These are phyloP conservation scores for Xylaria sp. DNA, from an alignment of 2,329 filamentous ascomycete species.

Conservation along the genomic window DNA sequence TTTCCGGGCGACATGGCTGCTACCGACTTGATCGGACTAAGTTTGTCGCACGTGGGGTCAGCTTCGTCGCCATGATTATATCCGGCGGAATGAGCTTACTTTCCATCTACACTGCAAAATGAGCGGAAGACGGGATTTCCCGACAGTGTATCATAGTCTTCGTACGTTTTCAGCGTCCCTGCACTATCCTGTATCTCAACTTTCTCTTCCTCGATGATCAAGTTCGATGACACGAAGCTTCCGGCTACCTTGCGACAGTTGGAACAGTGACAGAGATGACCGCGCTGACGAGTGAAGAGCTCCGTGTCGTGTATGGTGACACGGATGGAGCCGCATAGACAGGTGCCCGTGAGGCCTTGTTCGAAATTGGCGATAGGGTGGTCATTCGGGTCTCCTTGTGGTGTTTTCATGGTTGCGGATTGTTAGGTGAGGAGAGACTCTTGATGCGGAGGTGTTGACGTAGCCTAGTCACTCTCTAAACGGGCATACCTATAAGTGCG, in stretches of 20 bases:
- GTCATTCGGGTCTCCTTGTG: slow-evolving; percentile 33
- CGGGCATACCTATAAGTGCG: slow-evolving; percentile 15
- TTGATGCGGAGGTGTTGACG: background rate
- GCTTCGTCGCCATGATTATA: background rate
- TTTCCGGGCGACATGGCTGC: slow-evolving; percentile 11
- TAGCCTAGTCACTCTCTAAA: background rate
- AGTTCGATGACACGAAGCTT: slow-evolving; percentile 24
- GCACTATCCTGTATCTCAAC: slow-evolving; percentile 25
- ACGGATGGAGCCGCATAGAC: slow-evolving; percentile 31
- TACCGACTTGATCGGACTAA: slow-evolving; percentile 31
- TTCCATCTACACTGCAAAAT: slow-evolving; percentile 32
- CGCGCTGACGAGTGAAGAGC: slow-evolving; percentile 28
- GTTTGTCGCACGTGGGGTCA: background rate
- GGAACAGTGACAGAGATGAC: slow-evolving; percentile 33
- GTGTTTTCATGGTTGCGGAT: slow-evolving; percentile 22
- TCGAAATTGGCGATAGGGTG: slow-evolving; percentile 27
- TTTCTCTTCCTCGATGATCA: slow-evolving; percentile 31
- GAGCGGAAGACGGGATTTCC: slow-evolving; percentile 31
- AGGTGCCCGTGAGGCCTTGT: slow-evolving; percentile 24
- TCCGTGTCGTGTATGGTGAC: slow-evolving; percentile 26
- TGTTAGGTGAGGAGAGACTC: background rate
- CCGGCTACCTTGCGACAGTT: slow-evolving; percentile 33
- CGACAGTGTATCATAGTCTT: slow-evolving; percentile 27
- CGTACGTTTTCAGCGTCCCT: slow-evolving; percentile 29
- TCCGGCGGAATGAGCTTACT: slow-evolving; percentile 21